Percentiles rank a stretch among this genome's conserved stretches.
These are phyloP conservation scores for Tetradesmus lagerheimii DNA, from an alignment of 139 green algal species.

Conservation along the genomic window DNA sequence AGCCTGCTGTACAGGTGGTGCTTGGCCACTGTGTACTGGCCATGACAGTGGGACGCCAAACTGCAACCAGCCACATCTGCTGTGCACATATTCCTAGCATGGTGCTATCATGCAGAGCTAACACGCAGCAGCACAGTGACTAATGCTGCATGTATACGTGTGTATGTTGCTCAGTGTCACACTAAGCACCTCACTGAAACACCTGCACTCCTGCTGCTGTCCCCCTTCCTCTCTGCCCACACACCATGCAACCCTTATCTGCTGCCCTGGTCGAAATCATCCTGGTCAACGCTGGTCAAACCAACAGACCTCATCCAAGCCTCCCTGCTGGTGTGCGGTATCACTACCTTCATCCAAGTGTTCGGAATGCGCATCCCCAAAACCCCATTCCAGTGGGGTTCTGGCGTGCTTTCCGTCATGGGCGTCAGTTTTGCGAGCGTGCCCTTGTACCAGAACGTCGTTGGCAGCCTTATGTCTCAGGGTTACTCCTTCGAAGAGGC, in stretches of 20 bases:
- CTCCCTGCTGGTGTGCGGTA: slow-evolving; percentile 70
- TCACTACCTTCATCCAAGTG: slow-evolving; percentile 60
- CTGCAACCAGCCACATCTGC: no score
- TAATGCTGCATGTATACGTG: no score
- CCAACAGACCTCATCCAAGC: slow-evolving; percentile 59
- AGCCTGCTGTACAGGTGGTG: no score
- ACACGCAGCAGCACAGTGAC: no score
- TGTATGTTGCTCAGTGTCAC: no score
- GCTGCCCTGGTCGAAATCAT: neutral
- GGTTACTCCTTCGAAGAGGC: slow-evolving; percentile 60
- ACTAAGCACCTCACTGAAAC: no score
- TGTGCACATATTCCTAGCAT: no score
- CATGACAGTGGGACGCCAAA: no score
- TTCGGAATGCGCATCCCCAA: slow-evolving; percentile 37
- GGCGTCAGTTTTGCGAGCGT: slow-evolving; percentile 79
- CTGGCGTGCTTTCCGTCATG: slow-evolving; percentile 79
- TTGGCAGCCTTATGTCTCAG: neutral
- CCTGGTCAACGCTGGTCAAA: neutral
- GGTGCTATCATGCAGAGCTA: no score
- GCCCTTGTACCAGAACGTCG: slow-evolving; percentile 32
- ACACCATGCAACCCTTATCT: neutral
- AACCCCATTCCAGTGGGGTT: slow-evolving; percentile 52
- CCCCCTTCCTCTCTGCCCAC: no score
- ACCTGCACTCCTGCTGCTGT: slow-evolving; percentile 15
- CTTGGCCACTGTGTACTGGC: no score